phyloP scores from a whole-genome alignment of 257 asterid genomes.

The Anisodus tanguticus region DNA sequence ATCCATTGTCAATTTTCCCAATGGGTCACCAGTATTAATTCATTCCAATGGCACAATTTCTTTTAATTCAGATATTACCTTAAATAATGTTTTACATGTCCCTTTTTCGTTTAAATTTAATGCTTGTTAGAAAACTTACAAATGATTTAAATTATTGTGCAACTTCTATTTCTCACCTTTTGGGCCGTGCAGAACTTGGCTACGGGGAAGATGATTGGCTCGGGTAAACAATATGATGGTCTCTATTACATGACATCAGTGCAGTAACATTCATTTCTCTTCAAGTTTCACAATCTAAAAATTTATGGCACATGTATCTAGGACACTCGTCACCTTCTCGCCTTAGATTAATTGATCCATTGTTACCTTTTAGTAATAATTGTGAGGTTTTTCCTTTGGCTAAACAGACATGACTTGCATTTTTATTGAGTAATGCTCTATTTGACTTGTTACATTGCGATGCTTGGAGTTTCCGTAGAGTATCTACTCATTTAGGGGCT shows the following conservation, averaged over 20 bases:
- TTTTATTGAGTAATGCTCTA: slow-evolving; percentile 21
- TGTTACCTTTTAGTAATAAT: not conserved
- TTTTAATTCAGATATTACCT: not conserved
- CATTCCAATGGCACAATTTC: not conserved
- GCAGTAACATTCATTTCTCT: not conserved
- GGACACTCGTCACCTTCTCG: not conserved
- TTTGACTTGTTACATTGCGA: slow-evolving; percentile 30
- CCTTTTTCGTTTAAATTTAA: not conserved
- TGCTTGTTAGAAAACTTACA: slow-evolving; percentile 15
- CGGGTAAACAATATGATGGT: not conserved
- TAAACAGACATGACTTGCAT: slow-evolving; percentile 15
- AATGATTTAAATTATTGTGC: slow-evolving; percentile 9
- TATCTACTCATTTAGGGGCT: not conserved
- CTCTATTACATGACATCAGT: slow-evolving; percentile 24
- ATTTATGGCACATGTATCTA: not conserved
- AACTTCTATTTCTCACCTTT: not conserved
- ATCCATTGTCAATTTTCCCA: not conserved
- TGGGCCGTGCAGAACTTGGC: slow-evolving; percentile 20
- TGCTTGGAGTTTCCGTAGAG: slow-evolving; percentile 26
- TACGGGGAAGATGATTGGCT: slow-evolving; percentile 33
- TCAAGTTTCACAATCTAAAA: not conserved
- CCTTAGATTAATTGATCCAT: not conserved
- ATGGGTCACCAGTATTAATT: not conserved
- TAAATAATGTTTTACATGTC: slow-evolving; percentile 19
- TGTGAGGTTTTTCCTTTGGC: slow-evolving; percentile 14